Conservation (phyloP, 768 basidiomycete species). For the Naematelia encephala region DNA sequence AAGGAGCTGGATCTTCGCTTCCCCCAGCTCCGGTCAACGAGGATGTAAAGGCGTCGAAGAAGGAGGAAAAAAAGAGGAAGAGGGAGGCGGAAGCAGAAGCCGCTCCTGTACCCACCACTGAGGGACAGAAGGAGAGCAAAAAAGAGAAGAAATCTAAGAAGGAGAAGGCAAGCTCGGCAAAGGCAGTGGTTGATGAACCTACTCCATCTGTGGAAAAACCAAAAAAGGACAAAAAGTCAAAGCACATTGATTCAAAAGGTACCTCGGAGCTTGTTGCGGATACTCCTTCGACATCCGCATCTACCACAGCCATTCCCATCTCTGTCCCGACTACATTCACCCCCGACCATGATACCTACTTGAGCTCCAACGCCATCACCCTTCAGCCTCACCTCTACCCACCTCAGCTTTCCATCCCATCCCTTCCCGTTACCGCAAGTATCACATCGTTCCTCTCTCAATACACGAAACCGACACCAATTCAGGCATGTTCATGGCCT, state of each 20-base stretch:
- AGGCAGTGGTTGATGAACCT: slow-evolving; percentile 9
- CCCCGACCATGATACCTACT: slow-evolving; percentile 61
- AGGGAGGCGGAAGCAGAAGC: slow-evolving; percentile 13
- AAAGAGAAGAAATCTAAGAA: slow-evolving; percentile 23
- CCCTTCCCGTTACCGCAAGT: slow-evolving; percentile 64
- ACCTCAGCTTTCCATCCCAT: slow-evolving; percentile 69
- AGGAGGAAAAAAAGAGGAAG: slow-evolving; percentile 42
- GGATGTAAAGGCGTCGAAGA: slow-evolving; percentile 50
- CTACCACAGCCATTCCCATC: slow-evolving; percentile 39
- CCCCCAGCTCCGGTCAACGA: slow-evolving; percentile 24
- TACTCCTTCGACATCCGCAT: slow-evolving; percentile 9
- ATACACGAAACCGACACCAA: slow-evolving; percentile 87
- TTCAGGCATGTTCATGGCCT: slow-evolving; percentile 95
- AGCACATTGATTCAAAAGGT: slow-evolving; percentile 24
- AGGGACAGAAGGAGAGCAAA: slow-evolving; percentile 11
- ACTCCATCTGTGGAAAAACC: slow-evolving; percentile 26
- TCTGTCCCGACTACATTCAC: slow-evolving; percentile 47
- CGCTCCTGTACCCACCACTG: slow-evolving; percentile 1
- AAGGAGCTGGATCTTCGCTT: not conserved
- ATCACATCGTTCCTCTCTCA: slow-evolving; percentile 64
- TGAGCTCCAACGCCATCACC: slow-evolving; percentile 68
- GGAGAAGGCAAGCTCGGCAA: slow-evolving; percentile 22
- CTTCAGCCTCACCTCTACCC: slow-evolving; percentile 59
- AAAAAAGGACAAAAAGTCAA: slow-evolving; percentile 42
- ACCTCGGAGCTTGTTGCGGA: slow-evolving; percentile 18